Percentiles rank a stretch among this genome's conserved stretches.
Conservation (phyloP, 1,284 basidiomycete species). For the Apiotrichum veenhuisii region DNA sequence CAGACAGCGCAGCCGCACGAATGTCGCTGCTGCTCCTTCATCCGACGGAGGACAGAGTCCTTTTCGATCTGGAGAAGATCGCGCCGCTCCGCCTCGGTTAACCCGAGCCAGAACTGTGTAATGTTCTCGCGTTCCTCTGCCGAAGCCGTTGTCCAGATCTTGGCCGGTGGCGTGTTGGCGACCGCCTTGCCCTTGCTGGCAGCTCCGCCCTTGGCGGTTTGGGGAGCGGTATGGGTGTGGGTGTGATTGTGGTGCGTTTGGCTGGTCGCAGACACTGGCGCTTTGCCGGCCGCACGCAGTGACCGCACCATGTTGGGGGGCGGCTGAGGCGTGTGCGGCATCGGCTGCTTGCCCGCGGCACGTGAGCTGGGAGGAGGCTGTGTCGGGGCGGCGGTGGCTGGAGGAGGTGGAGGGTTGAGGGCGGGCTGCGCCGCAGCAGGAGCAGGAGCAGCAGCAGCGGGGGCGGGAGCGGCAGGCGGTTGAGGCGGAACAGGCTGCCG, state of each 20-base stretch:
- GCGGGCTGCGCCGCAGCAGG: constrained; percentile 15
- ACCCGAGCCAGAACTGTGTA: constrained; percentile 92
- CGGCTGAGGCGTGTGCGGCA: constrained; percentile 54
- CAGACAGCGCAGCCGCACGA: constrained; percentile 94
- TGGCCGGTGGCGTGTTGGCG: constrained; percentile 43
- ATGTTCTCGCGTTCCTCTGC: constrained; percentile 92
- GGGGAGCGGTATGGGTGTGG: constrained; percentile 40
- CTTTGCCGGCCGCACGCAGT: constrained; percentile 52
- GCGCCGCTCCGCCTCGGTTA: constrained; percentile 81
- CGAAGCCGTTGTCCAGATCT: constrained; percentile 81
- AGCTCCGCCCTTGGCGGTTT: constrained; percentile 43
- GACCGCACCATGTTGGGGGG: constrained; percentile 48
- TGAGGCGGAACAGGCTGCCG: constrained; percentile 39
- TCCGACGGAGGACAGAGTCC: constrained; percentile 92
- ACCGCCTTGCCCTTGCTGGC: constrained; percentile 41
- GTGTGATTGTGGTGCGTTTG: constrained; percentile 58
- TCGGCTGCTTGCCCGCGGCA: constrained; percentile 71
- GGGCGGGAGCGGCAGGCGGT: constrained; percentile 13
- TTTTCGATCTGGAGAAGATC: constrained; percentile 94
- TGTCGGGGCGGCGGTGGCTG: constrained; percentile 42
- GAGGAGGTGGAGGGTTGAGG: constrained; percentile 38
- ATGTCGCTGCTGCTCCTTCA: constrained; percentile 99
- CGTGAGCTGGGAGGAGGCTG: constrained; percentile 60
- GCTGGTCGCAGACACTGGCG: constrained; percentile 56
- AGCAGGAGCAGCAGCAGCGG: background rate